Percentiles rank a stretch among this genome's conserved stretches.
These are phyloP conservation scores for Macrophomina phaseolina DNA, from an alignment of 2,329 filamentous ascomycete species.

Conservation along the genomic window DNA sequence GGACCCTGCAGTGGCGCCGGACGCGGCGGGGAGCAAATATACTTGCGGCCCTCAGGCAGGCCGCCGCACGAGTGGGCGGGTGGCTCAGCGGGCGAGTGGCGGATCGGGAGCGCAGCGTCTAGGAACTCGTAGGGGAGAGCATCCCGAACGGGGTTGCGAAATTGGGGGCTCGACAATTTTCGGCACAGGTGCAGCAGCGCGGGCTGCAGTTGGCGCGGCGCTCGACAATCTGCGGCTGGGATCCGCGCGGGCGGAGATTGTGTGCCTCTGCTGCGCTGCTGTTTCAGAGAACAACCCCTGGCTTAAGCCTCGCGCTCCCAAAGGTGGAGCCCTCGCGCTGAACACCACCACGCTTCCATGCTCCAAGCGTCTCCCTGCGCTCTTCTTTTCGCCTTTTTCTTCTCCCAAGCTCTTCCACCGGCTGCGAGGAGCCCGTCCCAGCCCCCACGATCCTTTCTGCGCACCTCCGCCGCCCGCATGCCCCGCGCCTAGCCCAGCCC, in stretches of 20 bases:
- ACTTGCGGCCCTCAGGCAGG: constrained; percentile 14
- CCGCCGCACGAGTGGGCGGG: background rate
- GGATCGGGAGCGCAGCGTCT: background rate
- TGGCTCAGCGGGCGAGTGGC: background rate
- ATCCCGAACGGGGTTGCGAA: background rate
- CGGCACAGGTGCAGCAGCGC: background rate
- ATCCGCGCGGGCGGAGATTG: constrained; percentile 22
- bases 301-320: constrained; percentile 11
- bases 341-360: constrained; percentile 5
- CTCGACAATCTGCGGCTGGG: constrained; percentile 3
- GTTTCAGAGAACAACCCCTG: constrained; percentile 19
- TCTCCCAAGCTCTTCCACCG: constrained; percentile 13
- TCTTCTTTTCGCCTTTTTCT: background rate
- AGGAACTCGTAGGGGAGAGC: background rate
- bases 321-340: constrained; percentile 16
- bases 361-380: background rate
- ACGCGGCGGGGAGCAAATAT: background rate
- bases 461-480: background rate
- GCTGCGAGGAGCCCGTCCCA: constrained; percentile 13
- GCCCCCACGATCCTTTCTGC: constrained; percentile 18
- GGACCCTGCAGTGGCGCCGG: background rate
- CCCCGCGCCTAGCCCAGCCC: constrained; percentile 14
- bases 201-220: constrained; percentile 9
- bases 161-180: constrained; percentile 18
- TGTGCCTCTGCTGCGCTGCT: constrained; percentile 1